phyloP scores from a whole-genome alignment of 148 eudicot genomes.

The Persicaria tinctoria region DNA sequence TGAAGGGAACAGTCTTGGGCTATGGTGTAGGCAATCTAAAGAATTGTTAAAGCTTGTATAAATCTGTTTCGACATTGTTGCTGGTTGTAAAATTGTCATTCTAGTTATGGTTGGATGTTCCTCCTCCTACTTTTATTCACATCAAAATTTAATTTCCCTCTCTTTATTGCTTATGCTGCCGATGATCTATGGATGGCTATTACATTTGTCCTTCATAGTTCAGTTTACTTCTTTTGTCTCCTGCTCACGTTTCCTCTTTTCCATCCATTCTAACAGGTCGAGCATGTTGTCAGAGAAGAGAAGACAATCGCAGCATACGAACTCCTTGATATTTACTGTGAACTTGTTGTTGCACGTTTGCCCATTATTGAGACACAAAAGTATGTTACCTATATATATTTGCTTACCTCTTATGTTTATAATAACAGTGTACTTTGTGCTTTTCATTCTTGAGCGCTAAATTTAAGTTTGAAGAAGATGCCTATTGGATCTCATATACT shows the following conservation, averaged over 20 bases:
- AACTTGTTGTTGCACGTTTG: constrained; percentile 78
- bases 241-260: background rate
- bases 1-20: too few relatives aligned
- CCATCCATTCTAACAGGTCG: constrained; percentile 49
- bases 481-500: background rate
- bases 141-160: background rate
- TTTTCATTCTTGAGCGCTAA: background rate
- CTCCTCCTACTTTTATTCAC: background rate
- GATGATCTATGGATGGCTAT: background rate
- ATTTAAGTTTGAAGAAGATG: background rate
- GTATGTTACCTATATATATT: constrained; percentile 33
- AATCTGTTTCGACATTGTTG: background rate
- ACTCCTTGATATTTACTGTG: constrained; percentile 79
- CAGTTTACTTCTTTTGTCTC: background rate
- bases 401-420: background rate
- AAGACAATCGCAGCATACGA: constrained; percentile 83
- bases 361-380: constrained; percentile 93
- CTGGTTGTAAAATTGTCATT: background rate
- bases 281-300: constrained; percentile 93
- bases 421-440: background rate
- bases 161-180: background rate
- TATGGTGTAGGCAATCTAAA: too few relatives aligned
- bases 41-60: too few relatives aligned
- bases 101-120: background rate
- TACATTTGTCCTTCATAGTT: background rate